Base-by-base conservation (phyloP, 2,329 filamentous ascomycete species). In the Capronia americana region DNA sequence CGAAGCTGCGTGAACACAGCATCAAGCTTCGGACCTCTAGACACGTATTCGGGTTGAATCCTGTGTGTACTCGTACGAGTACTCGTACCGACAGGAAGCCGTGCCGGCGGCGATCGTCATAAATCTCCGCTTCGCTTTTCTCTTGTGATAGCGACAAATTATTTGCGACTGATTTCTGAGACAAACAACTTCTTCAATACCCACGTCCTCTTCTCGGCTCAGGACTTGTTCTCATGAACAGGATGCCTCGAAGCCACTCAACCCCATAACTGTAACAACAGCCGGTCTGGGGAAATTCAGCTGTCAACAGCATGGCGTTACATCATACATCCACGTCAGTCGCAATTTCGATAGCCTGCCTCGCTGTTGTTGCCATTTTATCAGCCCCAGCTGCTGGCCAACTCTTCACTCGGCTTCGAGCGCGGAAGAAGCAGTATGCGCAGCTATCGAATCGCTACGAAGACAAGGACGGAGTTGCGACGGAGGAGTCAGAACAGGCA, bases 391-490 rank as follows among this genome's bases (percentile, higher is more conserved):
- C 65, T 24, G 48, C 63, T 26, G 55, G 51, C 20, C 67, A 69
- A 38, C 28, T 57, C 50, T 10, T 68, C 23, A 12, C 38, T 24
- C 59, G 65, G 20, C 5, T 69, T 28, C 66, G 60, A 26, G 50
- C 57, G 10, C 63, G 46, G 51, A 68, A 69, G 32, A 61, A 57
- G 26, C 67, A 70, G 8, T 66, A 69, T 60, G 64, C 65, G 30
- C 46, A 63, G 32, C 38, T 69, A 11, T 73, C 72, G 14, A 78
- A 83, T 11, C 79, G 83, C 12, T 93, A 93, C 73, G 80, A 88
- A 71, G 91, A 93, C 73, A 79, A 83, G 68, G 91, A 93, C 77
- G 91, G 91, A 57, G 82, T 84, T 69, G 89, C 88, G 34, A 90
- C 87, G 0, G 82, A 86, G 48, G 87, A 90, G 73, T 87, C 88